Evolutionary conservation across 129 eudicot genomes (phyloP), one percentile per base, ranked within the genome.

Genomic region (Kitagawia praeruptora): DNA sequence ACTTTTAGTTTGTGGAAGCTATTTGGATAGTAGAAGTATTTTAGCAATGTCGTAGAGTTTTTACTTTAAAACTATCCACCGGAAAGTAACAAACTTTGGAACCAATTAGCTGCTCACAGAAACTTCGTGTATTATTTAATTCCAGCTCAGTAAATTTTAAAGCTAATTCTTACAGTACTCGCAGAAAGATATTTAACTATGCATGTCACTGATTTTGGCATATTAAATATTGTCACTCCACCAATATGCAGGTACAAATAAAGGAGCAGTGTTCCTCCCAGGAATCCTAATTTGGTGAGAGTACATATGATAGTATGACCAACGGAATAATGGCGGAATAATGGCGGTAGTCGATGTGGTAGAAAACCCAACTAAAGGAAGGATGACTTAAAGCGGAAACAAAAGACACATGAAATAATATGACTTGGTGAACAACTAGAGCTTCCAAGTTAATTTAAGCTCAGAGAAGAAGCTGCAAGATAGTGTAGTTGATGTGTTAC

Each of bases 311-410:
- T 12, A 91, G 87, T 78, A 81, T 88, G 6, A 81, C 90, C 27
- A 83, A 88, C 66, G 88, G 97, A 56, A 85, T 88, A 91, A 87
- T 89, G 76, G 87, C 66, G 88, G 97, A 56, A 85, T 88, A 91
- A 87, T 89, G 76, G 87, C 90, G 31, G 54, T 7, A 49, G 64
- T 86, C 64, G 81, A 79, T 56, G 81, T 28, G n/a, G 74, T 74
- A 28, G 80, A 82, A 70, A 75, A 83, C 28, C 77, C 80, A 64
- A 77, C 78, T 18, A 80, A 83, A 74, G 84, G 70, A 41, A 77
- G 71, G n/a, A 76, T 75, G 9, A 75, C 53, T 31, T 38, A 64
- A 42, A 69, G 82, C 61, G 74, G 82, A 51, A 51, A 19, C 3
- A 10, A 23, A 61, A 56, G 46, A 77, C 44, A 39, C 66, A 56